Conservation (phyloP, 2,329 filamentous ascomycete species). For the Arthrinium phaeospermum region DNA sequence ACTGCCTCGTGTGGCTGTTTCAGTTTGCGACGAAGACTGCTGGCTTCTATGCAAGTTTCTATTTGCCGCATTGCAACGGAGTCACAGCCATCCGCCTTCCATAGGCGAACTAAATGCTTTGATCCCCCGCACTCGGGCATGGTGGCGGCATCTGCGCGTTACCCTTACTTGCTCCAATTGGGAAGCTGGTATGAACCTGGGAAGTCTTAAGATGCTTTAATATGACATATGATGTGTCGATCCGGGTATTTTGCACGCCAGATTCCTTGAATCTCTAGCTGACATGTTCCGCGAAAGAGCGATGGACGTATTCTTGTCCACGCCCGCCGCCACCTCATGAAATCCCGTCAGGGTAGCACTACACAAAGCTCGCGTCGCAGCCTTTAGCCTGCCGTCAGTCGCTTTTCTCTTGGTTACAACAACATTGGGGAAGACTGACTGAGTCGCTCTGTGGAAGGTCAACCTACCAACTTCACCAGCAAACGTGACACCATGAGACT, state of each 20-base stretch:
- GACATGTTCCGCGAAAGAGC: not conserved
- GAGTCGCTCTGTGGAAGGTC: not conserved
- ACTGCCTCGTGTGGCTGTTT: constrained; percentile 4
- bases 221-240: constrained; percentile 7
- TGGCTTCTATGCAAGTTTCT: not conserved
- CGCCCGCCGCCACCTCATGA: not conserved
- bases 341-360: not conserved
- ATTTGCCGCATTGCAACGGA: constrained; percentile 1
- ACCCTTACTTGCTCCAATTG: not conserved
- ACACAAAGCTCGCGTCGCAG: not conserved
- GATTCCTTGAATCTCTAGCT: not conserved
- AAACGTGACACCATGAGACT: not conserved
- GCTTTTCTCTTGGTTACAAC: not conserved
- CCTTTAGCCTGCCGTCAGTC: not conserved
- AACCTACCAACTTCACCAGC: not conserved
- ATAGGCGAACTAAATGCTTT: not conserved
- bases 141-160: not conserved
- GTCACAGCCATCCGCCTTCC: not conserved
- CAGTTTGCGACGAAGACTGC: not conserved
- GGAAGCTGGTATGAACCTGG: not conserved
- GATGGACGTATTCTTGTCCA: not conserved
- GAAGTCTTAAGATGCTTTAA: not conserved
- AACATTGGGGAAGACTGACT: not conserved
- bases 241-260: not conserved
- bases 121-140: constrained; percentile 12